phyloP scores from a whole-genome alignment of 1,284 basidiomycete species.

The Microbotryum violaceum region DNA sequence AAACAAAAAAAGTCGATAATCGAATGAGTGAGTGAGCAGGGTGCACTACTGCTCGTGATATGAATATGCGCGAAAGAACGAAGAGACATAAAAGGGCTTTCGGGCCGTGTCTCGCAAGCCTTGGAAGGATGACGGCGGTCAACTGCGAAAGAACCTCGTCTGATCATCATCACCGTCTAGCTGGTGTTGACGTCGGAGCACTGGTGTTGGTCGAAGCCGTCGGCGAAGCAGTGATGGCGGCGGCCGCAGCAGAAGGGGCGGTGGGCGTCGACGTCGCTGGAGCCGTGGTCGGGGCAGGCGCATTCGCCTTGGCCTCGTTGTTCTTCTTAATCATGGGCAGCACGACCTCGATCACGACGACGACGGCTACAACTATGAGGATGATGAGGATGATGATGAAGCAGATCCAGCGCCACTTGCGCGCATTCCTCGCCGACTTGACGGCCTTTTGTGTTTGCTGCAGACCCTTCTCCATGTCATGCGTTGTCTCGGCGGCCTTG shows the following conservation, averaged over 20 bases:
- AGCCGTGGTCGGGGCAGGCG: background rate
- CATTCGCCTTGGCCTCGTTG: background rate
- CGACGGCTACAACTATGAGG: constrained; percentile 14
- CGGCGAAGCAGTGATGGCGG: background rate
- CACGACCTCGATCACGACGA: constrained; percentile 21
- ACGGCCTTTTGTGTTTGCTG: constrained; percentile 18
- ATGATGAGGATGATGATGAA: constrained; percentile 27
- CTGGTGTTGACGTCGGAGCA: too few relatives aligned
- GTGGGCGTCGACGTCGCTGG: background rate
- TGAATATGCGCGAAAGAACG: too few relatives aligned
- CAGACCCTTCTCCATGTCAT: constrained; percentile 58
- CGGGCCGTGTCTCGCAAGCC: too few relatives aligned
- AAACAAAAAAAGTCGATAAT: too few relatives aligned
- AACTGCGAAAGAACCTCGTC: too few relatives aligned
- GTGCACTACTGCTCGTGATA: too few relatives aligned
- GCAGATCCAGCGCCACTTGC: constrained; percentile 64
- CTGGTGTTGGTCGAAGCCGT: too few relatives aligned
- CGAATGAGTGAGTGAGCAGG: too few relatives aligned
- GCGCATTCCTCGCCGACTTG: constrained; percentile 51
- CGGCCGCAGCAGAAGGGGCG: background rate
- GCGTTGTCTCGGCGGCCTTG: constrained; percentile 54
- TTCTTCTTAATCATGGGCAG: constrained; percentile 21
- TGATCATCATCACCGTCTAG: too few relatives aligned
- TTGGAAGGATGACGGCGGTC: too few relatives aligned
- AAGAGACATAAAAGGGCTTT: too few relatives aligned